Evolutionary conservation across 495 filamentous ascomycete species (phyloP), one percentile per base, ranked within the genome.

Genomic region (Patellaria atrata): DNA sequence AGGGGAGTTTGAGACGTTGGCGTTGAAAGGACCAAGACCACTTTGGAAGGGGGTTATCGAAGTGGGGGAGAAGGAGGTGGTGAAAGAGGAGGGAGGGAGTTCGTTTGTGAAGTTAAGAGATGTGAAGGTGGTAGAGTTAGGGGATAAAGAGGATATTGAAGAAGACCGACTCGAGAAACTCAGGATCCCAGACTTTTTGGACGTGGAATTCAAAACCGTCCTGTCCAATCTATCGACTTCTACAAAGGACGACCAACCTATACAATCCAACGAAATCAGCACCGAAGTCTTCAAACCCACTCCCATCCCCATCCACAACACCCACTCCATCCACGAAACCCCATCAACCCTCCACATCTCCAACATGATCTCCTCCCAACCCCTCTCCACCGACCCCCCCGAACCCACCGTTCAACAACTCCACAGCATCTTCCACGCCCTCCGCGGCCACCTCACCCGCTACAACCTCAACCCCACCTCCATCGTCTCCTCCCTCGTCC

Each of bases 1-100:
- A 2, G 89, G 91, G 3, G 89, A 97, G 63, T 97, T 87, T 60
- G 89, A 97, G 65, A 96, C 83, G 14, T 57, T 97, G 15, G 82
- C 86, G 22, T 45, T 96, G 19, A 72, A 82, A 57, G 89, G 85
- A 19, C 87, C 86, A 2, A 38, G 46, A 1, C 58, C 60, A 38
- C 47, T 92, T 42, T 93, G 83, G 62, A 77, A 72, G 56, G 63
- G 63, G 38, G 65, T 64, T 35, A 79, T 97, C 39, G 65, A 70
- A 33, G 60, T 96, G 16, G 62, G 57, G 1, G 65, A 68, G 8
- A 47, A 50, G 13, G 60, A 68, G 25, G 63, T 62, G 43, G 59
- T 75, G 10, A 51, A 41, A 28, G 80, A 73, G 30, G 80, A 75
- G 4, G 83, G 80, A 4, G 85, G 86, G 10, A 75, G 69, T 25